Conservation (phyloP, 441 rosid genomes). For the Erodium chrysanthum region DNA sequence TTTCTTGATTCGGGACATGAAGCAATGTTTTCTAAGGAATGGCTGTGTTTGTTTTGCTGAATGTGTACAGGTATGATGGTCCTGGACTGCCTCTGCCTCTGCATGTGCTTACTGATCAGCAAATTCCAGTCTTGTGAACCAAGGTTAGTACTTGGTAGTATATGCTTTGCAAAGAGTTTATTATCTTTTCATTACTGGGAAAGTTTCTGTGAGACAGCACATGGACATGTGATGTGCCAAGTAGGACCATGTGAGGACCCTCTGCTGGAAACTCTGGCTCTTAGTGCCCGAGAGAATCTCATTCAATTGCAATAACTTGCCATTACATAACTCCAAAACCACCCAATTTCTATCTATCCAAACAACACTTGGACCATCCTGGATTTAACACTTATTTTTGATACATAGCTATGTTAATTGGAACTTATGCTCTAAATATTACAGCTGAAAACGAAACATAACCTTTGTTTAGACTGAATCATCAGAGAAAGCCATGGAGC, state of each 20-base stretch:
- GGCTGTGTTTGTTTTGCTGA: not conserved
- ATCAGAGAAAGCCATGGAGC: slow-evolving; percentile 67
- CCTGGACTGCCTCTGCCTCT: not conserved
- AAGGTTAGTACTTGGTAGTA: no score
- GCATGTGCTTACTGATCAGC: not conserved
- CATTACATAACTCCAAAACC: not conserved
- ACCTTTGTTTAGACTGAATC: slow-evolving; percentile 33
- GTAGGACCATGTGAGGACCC: not conserved
- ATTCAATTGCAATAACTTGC: not conserved
- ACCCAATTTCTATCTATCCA: not conserved
- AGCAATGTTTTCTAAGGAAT: not conserved
- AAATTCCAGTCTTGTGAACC: no score
- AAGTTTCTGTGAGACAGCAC: not conserved
- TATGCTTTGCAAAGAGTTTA: no score
- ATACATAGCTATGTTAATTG: not conserved
- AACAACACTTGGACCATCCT: not conserved
- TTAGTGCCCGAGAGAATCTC: not conserved
- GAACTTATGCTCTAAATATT: not conserved
- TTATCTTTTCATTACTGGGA: not conserved
- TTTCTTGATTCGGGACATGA: not conserved
- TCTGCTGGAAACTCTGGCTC: not conserved
- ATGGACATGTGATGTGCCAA: not conserved
- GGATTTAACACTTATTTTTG: not conserved
- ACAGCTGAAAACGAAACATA: not conserved
- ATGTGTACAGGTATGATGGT: not conserved